Conservation (phyloP, 371 early-diverging fungal genomes). For the Parasitella parasitica region DNA sequence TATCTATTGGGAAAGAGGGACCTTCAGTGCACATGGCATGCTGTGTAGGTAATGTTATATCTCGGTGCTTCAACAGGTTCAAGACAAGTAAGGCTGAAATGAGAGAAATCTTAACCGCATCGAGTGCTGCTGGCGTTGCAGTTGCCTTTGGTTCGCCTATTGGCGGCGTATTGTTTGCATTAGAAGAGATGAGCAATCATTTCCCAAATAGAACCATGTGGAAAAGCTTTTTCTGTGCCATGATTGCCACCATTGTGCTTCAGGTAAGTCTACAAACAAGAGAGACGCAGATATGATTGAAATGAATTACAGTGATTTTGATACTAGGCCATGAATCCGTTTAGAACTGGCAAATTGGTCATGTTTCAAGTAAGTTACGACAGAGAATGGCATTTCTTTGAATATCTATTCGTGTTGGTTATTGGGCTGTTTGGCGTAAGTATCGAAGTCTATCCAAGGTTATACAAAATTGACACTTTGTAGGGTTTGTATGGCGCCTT, state of each 20-base stretch:
- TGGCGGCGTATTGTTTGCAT: slow-evolving; percentile 93
- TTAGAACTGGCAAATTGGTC: slow-evolving; percentile 92
- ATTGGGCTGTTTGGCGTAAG: slow-evolving; percentile 89
- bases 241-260: slow-evolving; percentile 88
- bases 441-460: not conserved
- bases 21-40: slow-evolving; percentile 94
- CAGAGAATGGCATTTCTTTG: slow-evolving; percentile 89
- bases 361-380: slow-evolving; percentile 94
- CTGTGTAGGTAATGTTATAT: slow-evolving; percentile 88
- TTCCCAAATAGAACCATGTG: slow-evolving; percentile 95
- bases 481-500: slow-evolving; percentile 89
- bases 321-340: slow-evolving; percentile 82
- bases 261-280: slow-evolving; percentile 48
- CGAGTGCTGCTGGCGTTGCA: slow-evolving; percentile 93
- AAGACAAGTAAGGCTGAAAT: slow-evolving; percentile 83
- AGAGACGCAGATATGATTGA: not conserved
- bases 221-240: slow-evolving; percentile 91
- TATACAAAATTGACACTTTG: not conserved
- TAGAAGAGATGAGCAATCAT: slow-evolving; percentile 95
- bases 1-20: slow-evolving; percentile 94
- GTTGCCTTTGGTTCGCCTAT: slow-evolving; percentile 94
- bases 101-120: slow-evolving; percentile 90
- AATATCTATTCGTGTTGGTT: slow-evolving; percentile 75
- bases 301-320: not conserved
- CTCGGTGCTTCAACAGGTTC: slow-evolving; percentile 84